A percentile compares a stretch with the other conserved stretches of the same genome.
These are phyloP conservation scores for Gastrolobium bilobum DNA, from an alignment of 306 rosid species.

Conservation along the genomic window DNA sequence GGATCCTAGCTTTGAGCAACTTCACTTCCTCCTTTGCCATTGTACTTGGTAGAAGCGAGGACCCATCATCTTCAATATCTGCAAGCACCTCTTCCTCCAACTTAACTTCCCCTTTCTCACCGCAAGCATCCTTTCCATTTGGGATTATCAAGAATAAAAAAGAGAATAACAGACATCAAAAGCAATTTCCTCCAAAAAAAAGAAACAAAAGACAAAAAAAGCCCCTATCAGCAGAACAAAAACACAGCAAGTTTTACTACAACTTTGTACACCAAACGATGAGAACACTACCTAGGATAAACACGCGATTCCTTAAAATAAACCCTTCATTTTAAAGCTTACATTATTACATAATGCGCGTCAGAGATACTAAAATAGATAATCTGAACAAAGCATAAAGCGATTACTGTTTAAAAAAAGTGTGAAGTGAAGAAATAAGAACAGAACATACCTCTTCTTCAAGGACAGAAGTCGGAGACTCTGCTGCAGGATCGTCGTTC, in stretches of 20 bases:
- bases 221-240: slow-evolving; percentile 13
- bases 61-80: slow-evolving; percentile 57
- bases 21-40: slow-evolving; percentile 74
- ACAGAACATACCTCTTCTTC: slow-evolving; percentile 74
- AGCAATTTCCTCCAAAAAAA: background rate
- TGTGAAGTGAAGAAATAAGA: background rate
- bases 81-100: slow-evolving; percentile 53
- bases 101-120: slow-evolving; percentile 52
- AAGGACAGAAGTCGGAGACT: slow-evolving; percentile 88
- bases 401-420: background rate
- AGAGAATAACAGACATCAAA: slow-evolving; percentile 8
- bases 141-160: background rate
- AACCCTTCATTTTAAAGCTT: background rate
- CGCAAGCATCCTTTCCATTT: slow-evolving; percentile 61
- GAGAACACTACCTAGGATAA: background rate
- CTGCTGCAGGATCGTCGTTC: slow-evolving; percentile 58
- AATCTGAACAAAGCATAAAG: slow-evolving; percentile 9
- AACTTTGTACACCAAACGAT: background rate
- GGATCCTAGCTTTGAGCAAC: slow-evolving; percentile 64
- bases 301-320: background rate
- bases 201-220: background rate
- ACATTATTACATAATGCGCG: background rate
- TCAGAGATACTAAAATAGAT: background rate
- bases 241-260: background rate
- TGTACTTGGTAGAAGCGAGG: slow-evolving; percentile 51